These are phyloP conservation scores for Monilinia vaccinii-corymbosi DNA, from an alignment of 2,329 filamentous ascomycete species.

Conservation along the genomic window DNA sequence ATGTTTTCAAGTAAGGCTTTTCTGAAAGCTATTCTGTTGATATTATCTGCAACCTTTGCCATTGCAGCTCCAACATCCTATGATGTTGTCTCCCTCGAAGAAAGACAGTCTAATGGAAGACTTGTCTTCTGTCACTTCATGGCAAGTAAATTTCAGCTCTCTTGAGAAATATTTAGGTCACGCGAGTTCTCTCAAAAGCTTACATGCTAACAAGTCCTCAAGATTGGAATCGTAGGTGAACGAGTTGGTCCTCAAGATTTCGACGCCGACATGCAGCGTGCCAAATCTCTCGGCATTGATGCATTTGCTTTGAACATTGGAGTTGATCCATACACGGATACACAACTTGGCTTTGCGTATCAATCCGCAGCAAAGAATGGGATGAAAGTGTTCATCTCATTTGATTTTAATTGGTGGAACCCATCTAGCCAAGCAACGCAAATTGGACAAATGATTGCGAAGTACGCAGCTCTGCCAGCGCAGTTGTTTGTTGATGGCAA, in stretches of 20 bases:
- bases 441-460: conserved; percentile 25
- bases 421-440: conserved; percentile 11
- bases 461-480: conserved; percentile 26
- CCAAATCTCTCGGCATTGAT: conserved; percentile 29
- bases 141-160: not conserved
- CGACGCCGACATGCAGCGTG: conserved; percentile 18
- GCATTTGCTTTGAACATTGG: conserved; percentile 31
- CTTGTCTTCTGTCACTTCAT: conserved; percentile 20
- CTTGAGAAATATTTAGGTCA: accelerated
- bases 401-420: conserved; percentile 25
- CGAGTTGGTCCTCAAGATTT: conserved; percentile 15
- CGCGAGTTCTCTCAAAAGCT: not conserved
- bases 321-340: conserved; percentile 24
- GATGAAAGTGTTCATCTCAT: conserved; percentile 31
- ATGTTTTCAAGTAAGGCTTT: not conserved
- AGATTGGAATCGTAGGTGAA: conserved; percentile 20
- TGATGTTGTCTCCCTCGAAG: not conserved
- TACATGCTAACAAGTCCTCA: not conserved
- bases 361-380: conserved; percentile 20
- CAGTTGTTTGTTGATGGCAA: conserved; percentile 30
- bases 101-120: conserved; percentile 6
- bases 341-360: conserved; percentile 27
- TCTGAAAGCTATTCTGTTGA: not conserved
- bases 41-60: not conserved
- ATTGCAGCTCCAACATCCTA: not conserved